Percentiles rank a stretch among this genome's conserved stretches.
Evolutionary conservation across 495 filamentous ascomycete species (phyloP).

Genomic region (Neurospora sp.): DNA sequence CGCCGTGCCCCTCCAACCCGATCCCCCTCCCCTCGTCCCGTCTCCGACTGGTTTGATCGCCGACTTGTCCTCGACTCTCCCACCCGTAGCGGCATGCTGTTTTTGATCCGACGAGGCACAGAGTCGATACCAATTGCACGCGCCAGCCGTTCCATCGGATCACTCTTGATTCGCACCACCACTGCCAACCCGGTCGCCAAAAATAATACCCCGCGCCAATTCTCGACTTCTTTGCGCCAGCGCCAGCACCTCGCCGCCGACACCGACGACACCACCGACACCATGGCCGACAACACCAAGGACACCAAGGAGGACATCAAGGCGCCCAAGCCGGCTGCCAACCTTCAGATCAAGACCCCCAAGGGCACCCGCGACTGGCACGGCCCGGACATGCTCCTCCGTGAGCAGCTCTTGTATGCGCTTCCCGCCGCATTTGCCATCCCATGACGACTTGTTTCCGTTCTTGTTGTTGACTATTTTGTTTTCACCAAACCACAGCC

Average conservation of each 20-base stretch:
- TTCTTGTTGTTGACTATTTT: background rate
- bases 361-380: conserved; percentile 21
- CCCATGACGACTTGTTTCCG: background rate
- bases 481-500: conserved; percentile 4
- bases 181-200: background rate
- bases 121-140: background rate
- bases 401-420: conserved; percentile 15
- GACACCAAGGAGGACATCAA: background rate
- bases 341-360: conserved; percentile 22
- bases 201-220: background rate
- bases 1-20: background rate
- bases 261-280: background rate
- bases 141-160: background rate
- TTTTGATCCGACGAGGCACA: background rate
- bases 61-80: background rate
- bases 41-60: background rate
- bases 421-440: background rate
- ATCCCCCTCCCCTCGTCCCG: background rate
- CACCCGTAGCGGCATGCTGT: background rate
- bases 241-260: background rate
- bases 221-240: background rate
- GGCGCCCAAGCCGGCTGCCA: background rate
- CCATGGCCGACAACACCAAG: conserved; percentile 1
- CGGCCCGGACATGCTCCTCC: conserved; percentile 11
- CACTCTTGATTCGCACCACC: background rate